Percentiles rank a stretch among this genome's conserved stretches.
Conservation (phyloP, 176 grass and related monocot species). For the Hsuehochloa calcarea region DNA sequence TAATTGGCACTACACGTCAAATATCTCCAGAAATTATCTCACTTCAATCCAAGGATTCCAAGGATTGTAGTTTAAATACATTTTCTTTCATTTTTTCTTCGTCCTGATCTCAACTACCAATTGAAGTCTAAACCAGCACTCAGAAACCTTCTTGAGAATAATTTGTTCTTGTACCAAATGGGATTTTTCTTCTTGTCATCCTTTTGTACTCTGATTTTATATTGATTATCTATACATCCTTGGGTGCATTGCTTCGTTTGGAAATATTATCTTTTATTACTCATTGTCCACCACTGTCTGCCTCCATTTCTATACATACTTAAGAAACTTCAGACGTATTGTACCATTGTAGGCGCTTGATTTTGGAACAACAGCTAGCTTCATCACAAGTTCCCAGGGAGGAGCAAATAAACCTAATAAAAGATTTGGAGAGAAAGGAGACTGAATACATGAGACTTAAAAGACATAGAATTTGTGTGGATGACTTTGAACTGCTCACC, state of each 20-base stretch:
- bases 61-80: too few relatives aligned
- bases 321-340: background rate
- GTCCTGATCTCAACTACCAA: background rate
- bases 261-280: constrained; percentile 1
- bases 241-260: background rate
- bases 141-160: background rate
- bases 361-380: constrained; percentile 80
- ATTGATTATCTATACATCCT: background rate
- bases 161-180: background rate
- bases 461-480: constrained; percentile 97
- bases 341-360: constrained; percentile 60
- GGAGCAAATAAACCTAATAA: constrained; percentile 86
- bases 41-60: background rate
- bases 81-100: background rate
- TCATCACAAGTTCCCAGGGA: constrained; percentile 90
- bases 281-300: background rate
- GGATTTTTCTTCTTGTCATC: background rate
- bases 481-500: constrained; percentile 96
- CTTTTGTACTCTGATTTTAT: background rate
- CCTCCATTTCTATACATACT: background rate
- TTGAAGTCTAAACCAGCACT: background rate
- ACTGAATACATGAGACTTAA: constrained; percentile 96
- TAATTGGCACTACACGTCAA: background rate
- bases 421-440: constrained; percentile 98
- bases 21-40: background rate